phyloP scores from a whole-genome alignment of 257 asterid genomes.

The Marsdenia floribunda region DNA sequence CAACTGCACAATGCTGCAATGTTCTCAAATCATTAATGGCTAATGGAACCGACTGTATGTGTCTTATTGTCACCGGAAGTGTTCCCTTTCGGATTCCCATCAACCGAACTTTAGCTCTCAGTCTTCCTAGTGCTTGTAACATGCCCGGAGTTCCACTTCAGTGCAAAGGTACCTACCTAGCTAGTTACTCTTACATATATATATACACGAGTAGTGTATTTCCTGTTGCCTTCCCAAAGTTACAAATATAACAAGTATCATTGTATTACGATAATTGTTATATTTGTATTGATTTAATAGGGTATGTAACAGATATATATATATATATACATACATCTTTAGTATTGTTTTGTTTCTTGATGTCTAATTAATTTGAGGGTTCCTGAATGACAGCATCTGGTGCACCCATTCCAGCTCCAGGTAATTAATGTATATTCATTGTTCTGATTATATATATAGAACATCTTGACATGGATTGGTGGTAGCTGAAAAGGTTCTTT shows the following conservation, averaged over 20 bases:
- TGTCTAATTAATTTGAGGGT: neutral
- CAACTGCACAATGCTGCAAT: constrained; percentile 58
- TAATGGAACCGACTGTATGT: constrained; percentile 32
- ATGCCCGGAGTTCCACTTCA: constrained; percentile 61
- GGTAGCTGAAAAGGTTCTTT: neutral
- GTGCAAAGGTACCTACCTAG: constrained; percentile 43
- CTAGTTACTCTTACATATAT: no score
- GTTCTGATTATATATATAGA: neutral
- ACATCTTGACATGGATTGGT: neutral
- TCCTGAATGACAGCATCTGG: constrained; percentile 24
- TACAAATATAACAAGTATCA: neutral
- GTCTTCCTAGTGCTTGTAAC: constrained; percentile 67
- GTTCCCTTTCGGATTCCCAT: constrained; percentile 42
- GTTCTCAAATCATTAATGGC: constrained; percentile 22
- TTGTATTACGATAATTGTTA: no score
- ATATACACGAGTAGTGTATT: no score
- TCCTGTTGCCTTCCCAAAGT: no score
- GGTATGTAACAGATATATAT: neutral
- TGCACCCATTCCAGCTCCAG: constrained; percentile 32
- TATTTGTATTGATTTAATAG: no score
- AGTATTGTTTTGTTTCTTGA: neutral
- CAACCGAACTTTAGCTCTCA: constrained; percentile 44
- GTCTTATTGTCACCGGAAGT: constrained; percentile 34
- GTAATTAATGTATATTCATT: constrained; percentile 1
- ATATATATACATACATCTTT: neutral